A percentile compares a stretch with the other conserved stretches of the same genome.
Conservation (phyloP, 352 stramenopile species). For the Pythium coloratum region DNA sequence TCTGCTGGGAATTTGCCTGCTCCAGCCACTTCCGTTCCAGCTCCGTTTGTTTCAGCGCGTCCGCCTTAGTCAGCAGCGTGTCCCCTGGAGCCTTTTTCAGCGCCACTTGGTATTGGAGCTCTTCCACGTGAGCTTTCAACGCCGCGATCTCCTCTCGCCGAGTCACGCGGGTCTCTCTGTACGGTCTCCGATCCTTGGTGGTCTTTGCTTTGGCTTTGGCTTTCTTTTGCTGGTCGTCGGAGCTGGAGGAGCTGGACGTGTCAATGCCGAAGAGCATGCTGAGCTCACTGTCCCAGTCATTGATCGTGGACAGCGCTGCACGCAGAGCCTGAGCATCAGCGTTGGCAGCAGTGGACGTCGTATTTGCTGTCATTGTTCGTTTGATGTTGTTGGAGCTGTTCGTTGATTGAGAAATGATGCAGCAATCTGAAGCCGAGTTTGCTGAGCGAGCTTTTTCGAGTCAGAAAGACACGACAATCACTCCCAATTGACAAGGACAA, state of each 20-base stretch:
- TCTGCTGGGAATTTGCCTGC: constrained; percentile 1
- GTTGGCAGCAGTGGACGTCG: not conserved
- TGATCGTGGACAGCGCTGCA: not conserved
- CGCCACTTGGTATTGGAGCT: constrained; percentile 14
- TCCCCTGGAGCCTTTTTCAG: not conserved
- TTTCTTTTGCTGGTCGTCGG: not conserved
- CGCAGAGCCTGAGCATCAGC: not conserved
- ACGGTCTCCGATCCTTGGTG: not conserved
- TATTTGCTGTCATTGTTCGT: not conserved
- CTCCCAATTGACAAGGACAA: too few relatives aligned
- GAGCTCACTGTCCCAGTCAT: not conserved
- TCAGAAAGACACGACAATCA: too few relatives aligned
- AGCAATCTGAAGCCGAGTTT: not conserved
- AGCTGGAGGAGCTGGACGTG: not conserved
- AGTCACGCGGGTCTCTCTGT: not conserved
- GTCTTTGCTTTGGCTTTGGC: too few relatives aligned
- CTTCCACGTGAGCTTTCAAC: constrained; percentile 10
- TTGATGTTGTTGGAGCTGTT: not conserved
- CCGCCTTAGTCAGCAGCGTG: not conserved
- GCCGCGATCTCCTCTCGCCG: constrained; percentile 4
- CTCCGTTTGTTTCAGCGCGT: constrained; percentile 4
- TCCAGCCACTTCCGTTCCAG: constrained; percentile 7
- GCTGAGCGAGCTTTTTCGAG: not conserved
- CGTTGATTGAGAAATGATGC: not conserved
- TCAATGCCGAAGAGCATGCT: not conserved